Conservation (phyloP, 2,329 filamentous ascomycete species). For the Lomentospora prolificans region DNA sequence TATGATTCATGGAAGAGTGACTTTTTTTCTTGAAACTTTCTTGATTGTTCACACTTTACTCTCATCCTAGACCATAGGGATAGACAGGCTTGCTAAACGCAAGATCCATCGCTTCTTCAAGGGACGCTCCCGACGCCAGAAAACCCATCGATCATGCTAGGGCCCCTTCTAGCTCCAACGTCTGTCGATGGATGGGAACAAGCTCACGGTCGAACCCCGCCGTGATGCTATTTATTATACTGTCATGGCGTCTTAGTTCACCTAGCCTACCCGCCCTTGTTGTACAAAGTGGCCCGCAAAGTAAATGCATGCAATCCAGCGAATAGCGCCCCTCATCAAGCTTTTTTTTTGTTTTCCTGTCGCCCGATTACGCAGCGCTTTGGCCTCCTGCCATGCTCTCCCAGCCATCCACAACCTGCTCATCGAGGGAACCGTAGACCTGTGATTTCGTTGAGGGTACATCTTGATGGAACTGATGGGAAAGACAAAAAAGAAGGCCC, state of each 20-base stretch:
- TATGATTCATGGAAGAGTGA: background rate
- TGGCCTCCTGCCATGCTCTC: background rate
- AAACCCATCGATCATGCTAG: too few species aligned
- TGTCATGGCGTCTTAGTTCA: conserved; percentile 1
- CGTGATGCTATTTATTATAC: background rate
- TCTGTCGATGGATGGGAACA: background rate
- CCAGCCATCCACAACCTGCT: background rate
- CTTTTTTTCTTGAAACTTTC: background rate
- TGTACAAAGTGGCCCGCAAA: background rate
- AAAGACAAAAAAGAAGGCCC: background rate
- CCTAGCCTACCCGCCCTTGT: background rate
- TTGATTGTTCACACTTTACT: background rate
- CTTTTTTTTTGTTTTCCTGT: background rate
- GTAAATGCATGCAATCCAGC: background rate
- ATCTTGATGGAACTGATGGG: background rate
- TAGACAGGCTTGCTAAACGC: too few species aligned
- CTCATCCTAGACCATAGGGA: background rate
- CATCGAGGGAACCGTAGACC: too few species aligned
- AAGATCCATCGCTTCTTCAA: too few species aligned
- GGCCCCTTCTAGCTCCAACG: too few species aligned
- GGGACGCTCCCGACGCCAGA: too few species aligned
- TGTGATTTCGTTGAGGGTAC: background rate
- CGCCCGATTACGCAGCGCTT: background rate
- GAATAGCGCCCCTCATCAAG: background rate
- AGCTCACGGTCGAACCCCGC: background rate